Percentiles rank a stretch among this genome's conserved stretches.
Conservation (phyloP, 2,329 filamentous ascomycete genomes). For the Alternaria solani region DNA sequence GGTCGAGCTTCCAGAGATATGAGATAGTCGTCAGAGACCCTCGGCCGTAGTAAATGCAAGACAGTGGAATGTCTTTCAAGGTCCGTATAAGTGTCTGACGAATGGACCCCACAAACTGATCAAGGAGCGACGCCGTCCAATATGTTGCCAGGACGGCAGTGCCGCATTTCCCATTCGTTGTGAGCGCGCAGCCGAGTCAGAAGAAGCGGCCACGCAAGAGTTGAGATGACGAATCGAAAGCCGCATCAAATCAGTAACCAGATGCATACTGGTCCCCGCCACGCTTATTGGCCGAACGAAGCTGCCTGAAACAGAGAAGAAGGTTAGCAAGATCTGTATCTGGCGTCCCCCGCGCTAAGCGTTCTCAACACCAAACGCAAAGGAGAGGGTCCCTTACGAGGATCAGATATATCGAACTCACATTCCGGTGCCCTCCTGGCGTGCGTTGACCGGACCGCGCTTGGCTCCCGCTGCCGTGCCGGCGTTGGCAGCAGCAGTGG, state of each 20-base stretch:
- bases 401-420: constrained; percentile 83
- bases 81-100: constrained; percentile 45
- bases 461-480: constrained; percentile 69
- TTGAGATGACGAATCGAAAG: constrained; percentile 52
- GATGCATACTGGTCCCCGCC: constrained; percentile 58
- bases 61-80: constrained; percentile 39
- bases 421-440: constrained; percentile 94
- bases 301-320: constrained; percentile 56
- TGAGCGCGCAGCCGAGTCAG: constrained; percentile 42
- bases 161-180: constrained; percentile 56
- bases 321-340: constrained; percentile 60
- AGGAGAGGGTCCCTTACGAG: constrained; percentile 89
- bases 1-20: constrained; percentile 43
- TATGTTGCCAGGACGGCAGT: constrained; percentile 51
- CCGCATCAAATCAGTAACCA: constrained; percentile 58
- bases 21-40: constrained; percentile 39
- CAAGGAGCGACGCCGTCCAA: constrained; percentile 51
- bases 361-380: constrained; percentile 82
- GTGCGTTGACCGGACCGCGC: constrained; percentile 75
- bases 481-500: constrained; percentile 70
- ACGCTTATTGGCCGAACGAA: constrained; percentile 62
- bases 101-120: constrained; percentile 49
- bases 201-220: constrained; percentile 48
- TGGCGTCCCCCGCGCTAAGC: constrained; percentile 72
- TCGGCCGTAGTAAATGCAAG: constrained; percentile 35